Conservation (phyloP, 805 yeast species). For the Zygosaccharomyces rouxii region DNA sequence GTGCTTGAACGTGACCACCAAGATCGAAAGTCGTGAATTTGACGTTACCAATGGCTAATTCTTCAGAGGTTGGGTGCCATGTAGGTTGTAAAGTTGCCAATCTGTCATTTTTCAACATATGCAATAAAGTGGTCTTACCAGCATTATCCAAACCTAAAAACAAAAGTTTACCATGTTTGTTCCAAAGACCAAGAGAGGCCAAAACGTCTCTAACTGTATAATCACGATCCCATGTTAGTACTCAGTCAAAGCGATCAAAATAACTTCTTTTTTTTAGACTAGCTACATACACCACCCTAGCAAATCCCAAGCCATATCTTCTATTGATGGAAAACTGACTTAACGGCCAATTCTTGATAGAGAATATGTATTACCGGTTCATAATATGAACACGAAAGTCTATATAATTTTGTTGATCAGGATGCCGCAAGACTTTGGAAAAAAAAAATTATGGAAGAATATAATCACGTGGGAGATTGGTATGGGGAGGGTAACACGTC, state of each 20-base stretch:
- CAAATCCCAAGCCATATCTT: constrained; percentile 29
- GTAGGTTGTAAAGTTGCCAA: constrained; percentile 97
- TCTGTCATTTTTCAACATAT: constrained; percentile 90
- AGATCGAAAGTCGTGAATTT: constrained; percentile 96
- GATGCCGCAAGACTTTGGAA: constrained; percentile 2
- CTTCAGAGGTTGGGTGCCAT: constrained; percentile 97
- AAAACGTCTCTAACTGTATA: constrained; percentile 62
- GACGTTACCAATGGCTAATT: constrained; percentile 91
- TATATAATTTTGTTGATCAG: background rate
- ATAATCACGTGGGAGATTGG: background rate
- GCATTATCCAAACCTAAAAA: constrained; percentile 97
- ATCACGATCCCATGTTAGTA: constrained; percentile 13
- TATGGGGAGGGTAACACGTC: background rate
- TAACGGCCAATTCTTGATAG: background rate
- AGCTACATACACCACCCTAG: constrained; percentile 35
- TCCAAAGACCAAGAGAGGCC: constrained; percentile 77
- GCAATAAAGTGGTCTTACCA: constrained; percentile 88
- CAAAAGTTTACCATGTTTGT: constrained; percentile 92
- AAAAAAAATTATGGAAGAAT: background rate
- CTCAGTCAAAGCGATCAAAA: background rate
- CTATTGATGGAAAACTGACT: background rate
- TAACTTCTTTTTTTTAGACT: background rate
- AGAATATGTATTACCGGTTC: background rate
- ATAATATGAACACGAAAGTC: constrained; percentile 1
- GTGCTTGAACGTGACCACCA: constrained; percentile 98